Evolutionary conservation across 495 filamentous ascomycete genomes (phyloP).

Genomic region (Aspergillus avenaceus): DNA sequence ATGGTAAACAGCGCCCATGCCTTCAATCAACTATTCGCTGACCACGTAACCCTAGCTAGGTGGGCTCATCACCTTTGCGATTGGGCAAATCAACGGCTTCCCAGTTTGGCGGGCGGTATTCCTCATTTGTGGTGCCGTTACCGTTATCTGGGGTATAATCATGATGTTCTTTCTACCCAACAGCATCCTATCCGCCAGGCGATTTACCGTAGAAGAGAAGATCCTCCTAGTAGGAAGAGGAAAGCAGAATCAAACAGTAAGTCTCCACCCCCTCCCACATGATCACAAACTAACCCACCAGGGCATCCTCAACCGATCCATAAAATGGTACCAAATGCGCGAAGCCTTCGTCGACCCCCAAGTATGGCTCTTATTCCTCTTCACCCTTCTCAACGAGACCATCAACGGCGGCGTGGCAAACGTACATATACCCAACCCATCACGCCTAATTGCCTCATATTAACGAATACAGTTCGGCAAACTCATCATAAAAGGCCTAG

Average conservation of each 20-base stretch:
- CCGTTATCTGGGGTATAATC: conserved; percentile 33
- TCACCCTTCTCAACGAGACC: conserved; percentile 32
- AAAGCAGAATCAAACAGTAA: conserved; percentile 29
- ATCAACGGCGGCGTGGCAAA: conserved; percentile 36
- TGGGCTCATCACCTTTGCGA: conserved; percentile 46
- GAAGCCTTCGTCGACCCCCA: conserved; percentile 41
- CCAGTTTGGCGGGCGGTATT: conserved; percentile 40
- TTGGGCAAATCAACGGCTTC: conserved; percentile 43
- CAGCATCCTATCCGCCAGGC: conserved; percentile 32
- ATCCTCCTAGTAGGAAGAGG: conserved; percentile 34
- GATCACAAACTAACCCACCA: neutral
- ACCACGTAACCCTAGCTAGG: conserved; percentile 12
- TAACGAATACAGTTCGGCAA: conserved; percentile 24
- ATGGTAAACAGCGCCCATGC: conserved; percentile 22
- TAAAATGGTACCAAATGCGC: conserved; percentile 43
- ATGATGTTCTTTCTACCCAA: conserved; percentile 36
- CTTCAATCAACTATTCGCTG: neutral
- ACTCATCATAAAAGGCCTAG: conserved; percentile 36
- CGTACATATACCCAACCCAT: neutral
- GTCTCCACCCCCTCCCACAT: neutral
- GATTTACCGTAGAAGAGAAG: conserved; percentile 36
- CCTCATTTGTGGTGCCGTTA: conserved; percentile 34
- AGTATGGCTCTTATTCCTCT: conserved; percentile 34
- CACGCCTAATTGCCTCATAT: neutral
- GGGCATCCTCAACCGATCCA: conserved; percentile 37